A percentile compares a stretch with the other conserved stretches of the same genome.
Evolutionary conservation across 2,329 filamentous ascomycete species (phyloP).

Genomic region (Sordariomycetes sp.): DNA sequence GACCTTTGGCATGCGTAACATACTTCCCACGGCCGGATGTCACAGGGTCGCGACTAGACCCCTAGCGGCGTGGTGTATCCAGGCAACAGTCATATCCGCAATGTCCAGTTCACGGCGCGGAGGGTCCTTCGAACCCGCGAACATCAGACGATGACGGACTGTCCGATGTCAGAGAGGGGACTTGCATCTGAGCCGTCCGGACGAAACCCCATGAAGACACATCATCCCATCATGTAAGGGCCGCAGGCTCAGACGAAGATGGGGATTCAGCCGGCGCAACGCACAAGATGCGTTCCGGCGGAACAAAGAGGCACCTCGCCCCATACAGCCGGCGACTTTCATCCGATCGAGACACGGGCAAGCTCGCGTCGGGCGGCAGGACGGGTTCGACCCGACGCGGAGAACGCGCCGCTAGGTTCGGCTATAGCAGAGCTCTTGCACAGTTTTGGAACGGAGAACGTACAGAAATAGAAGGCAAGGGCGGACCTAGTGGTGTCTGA

Average conservation of each 20-base stretch:
- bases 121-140: neutral
- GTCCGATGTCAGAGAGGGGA: neutral
- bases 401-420: neutral
- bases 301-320: neutral
- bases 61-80: too few relatives aligned
- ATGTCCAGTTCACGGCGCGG: neutral
- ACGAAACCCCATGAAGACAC: neutral
- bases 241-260: neutral
- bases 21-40: too few relatives aligned
- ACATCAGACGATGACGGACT: neutral
- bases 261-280: neutral
- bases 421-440: neutral
- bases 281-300: neutral
- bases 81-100: neutral
- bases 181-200: neutral
- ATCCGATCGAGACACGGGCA: neutral
- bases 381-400: neutral
- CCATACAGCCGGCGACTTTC: neutral
- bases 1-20: too few relatives aligned
- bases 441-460: neutral
- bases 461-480: neutral
- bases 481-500: neutral
- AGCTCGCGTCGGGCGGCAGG: neutral
- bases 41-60: too few relatives aligned
- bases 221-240: neutral